phyloP scores from a whole-genome alignment of 441 rosid species.

The Eruca vesicaria region DNA sequence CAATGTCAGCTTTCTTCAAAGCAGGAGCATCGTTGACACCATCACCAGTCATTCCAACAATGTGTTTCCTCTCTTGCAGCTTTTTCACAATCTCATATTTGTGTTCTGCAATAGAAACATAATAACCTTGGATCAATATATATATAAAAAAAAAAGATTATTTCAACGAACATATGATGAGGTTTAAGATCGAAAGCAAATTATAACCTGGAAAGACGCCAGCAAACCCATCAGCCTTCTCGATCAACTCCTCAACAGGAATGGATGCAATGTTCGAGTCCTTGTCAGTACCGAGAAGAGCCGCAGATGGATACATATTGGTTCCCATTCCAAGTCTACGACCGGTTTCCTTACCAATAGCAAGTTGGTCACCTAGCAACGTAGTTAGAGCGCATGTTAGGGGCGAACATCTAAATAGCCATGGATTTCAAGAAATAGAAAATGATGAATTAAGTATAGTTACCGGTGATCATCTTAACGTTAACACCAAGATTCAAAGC shows the following conservation, averaged over 20 bases:
- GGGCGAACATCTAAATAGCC: constrained; percentile 3
- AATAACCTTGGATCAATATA: constrained; percentile 24
- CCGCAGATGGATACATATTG: constrained; percentile 94
- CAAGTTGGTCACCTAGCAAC: constrained; percentile 39
- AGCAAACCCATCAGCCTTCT: constrained; percentile 94
- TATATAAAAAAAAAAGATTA: not conserved
- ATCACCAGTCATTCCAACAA: constrained; percentile 43
- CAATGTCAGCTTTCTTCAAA: constrained; percentile 39
- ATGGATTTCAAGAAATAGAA: not conserved
- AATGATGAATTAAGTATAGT: not conserved
- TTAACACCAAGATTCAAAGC: constrained; percentile 95
- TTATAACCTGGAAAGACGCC: constrained; percentile 84
- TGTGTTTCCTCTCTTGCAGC: constrained; percentile 41
- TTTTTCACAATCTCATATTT: constrained; percentile 42
- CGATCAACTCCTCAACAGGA: constrained; percentile 89
- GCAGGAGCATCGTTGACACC: constrained; percentile 43
- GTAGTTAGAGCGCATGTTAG: constrained; percentile 9
- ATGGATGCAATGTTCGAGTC: constrained; percentile 72
- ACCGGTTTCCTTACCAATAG: constrained; percentile 94
- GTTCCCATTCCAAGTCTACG: constrained; percentile 99
- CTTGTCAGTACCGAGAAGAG: constrained; percentile 79
- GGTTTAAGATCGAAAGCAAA: constrained; percentile 1
- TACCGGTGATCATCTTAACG: constrained; percentile 98
- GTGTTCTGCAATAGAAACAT: constrained; percentile 35
- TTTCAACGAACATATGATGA: not conserved